Evolutionary conservation across 352 stramenopile species (phyloP), one percentile per base, ranked within the genome.

Genomic region (Globisporangium nagaii): DNA sequence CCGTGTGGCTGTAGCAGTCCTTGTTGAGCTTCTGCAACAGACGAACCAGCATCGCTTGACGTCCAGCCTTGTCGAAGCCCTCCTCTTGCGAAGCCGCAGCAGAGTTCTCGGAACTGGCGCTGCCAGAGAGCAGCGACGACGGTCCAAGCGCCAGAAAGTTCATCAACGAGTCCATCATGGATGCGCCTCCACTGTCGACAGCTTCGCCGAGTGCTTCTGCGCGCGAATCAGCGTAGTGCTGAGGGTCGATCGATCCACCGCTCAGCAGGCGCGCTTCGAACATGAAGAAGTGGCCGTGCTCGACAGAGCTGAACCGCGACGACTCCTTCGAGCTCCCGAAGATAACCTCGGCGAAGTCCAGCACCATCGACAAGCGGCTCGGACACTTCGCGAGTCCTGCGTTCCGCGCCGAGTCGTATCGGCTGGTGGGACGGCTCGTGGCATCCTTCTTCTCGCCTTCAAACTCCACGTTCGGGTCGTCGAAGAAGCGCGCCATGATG

Each of bases 201-300:
- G 68, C 59, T 27, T 83, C 60, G 34, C 75, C 75, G 53, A 84
- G 75, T 7, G 75, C 75, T 25, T 79, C 46, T 11, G 68, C 73
- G 58, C 80, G 80, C 2, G 79, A 75, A 53, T 88, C 80, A 1
- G 83, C 84, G 47, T 95, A 95, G 50, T 90, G 73, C 34, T 92
- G 80, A 2, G 82, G 71, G 48, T 94, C 84, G 37, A 94, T 94
- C 3, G 78, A 83, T 2, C 78, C 84, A 19, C 81, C 76, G 73
- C 84, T 95, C 19, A 95, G 66, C 53, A 93, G 51, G n/a, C 83
- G 77, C 31, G 84, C 84, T 53, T 95, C 84, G 52, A 95, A 95
- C 84, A 95, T 95, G 53, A 91, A 95, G 67, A 93, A 95, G 45
- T 92, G 82, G 25, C 83, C 83, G 55, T 94, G 79, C 55, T 94